Percentiles rank a stretch among this genome's conserved stretches.
Conservation (phyloP, 257 asterid genomes). For the Cordia subcordata region DNA sequence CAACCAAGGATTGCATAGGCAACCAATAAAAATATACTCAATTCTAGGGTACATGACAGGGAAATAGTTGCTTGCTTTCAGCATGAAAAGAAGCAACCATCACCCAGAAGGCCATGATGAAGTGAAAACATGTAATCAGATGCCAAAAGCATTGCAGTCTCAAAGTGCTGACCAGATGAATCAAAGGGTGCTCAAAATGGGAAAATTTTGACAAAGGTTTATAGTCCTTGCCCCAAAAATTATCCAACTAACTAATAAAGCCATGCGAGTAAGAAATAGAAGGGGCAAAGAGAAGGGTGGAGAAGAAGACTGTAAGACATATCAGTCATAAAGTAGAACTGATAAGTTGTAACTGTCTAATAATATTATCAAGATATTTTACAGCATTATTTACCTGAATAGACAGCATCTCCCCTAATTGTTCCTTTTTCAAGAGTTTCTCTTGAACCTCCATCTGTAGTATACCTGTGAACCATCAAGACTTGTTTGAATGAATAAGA, state of each 20-base stretch:
- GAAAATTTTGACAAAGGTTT: not conserved
- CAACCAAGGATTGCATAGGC: too few species aligned
- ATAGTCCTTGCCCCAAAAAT: not conserved
- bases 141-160: too few species aligned
- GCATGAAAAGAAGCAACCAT: too few species aligned
- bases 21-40: too few species aligned
- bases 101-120: too few species aligned
- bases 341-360: too few species aligned
- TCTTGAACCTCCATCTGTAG: slow-evolving; percentile 91
- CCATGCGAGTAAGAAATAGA: not conserved
- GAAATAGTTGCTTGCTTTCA: too few species aligned
- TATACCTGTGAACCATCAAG: slow-evolving; percentile 56
- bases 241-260: not conserved
- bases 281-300: not conserved
- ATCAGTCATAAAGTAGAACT: too few species aligned
- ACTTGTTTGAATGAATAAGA: not conserved
- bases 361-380: not conserved
- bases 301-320: too few species aligned
- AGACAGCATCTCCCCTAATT: slow-evolving; percentile 69
- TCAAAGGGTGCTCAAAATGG: not conserved
- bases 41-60: too few species aligned
- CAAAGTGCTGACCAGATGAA: not conserved
- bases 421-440: slow-evolving; percentile 85
- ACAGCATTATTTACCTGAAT: slow-evolving; percentile 50
- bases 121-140: not conserved